Conservation (phyloP, 805 yeast species). For the Isabelozyma heimii region DNA sequence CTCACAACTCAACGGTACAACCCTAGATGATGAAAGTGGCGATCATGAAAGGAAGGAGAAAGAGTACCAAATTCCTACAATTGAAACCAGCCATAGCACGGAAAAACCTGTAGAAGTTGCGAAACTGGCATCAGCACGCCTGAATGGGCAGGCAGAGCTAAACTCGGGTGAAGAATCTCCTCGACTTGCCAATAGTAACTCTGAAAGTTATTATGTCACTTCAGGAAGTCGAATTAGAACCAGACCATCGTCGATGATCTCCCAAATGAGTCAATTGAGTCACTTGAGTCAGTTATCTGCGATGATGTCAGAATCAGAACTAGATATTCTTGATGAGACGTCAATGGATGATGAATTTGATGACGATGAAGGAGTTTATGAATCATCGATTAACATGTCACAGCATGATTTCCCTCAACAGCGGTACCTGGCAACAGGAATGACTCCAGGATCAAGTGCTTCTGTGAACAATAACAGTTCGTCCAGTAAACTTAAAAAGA, state of each 20-base stretch:
- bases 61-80: no score
- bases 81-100: no score
- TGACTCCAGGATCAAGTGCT: conserved; percentile 11
- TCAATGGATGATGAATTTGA: conserved; percentile 37
- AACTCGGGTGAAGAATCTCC: conserved; percentile 1
- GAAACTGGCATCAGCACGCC: not conserved
- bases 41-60: not conserved
- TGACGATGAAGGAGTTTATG: conserved; percentile 37
- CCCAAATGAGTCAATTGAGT: conserved; percentile 38
- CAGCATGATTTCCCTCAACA: conserved; percentile 19
- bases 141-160: not conserved
- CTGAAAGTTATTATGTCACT: conserved; percentile 6
- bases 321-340: conserved; percentile 38
- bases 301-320: conserved; percentile 41
- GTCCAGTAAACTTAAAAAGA: conserved; percentile 7
- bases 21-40: not conserved
- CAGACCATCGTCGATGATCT: conserved; percentile 40
- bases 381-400: conserved; percentile 35
- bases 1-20: not conserved
- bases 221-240: conserved; percentile 9
- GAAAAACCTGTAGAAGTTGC: no score
- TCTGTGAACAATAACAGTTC: not conserved
- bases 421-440: conserved; percentile 8
- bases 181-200: not conserved
- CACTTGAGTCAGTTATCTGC: conserved; percentile 41